These are phyloP conservation scores for Cyclocybe aegerita DNA, from an alignment of 768 basidiomycete genomes.

Conservation along the genomic window DNA sequence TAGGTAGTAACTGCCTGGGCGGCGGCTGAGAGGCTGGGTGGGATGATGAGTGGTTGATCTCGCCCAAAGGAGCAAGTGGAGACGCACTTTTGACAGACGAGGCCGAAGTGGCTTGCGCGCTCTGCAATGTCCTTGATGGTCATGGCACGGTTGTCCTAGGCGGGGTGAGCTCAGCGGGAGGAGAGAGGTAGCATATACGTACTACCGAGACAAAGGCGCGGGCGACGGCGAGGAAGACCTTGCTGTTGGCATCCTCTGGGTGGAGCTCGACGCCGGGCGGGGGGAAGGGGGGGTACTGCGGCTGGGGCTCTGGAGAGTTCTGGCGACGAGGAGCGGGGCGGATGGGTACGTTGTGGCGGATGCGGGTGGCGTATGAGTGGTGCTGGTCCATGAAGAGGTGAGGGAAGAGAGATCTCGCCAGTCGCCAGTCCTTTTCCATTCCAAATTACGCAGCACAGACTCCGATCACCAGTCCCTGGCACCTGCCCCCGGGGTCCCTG, in stretches of 20 bases:
- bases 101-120: constrained; percentile 60
- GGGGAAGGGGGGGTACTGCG: constrained; percentile 48
- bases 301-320: constrained; percentile 36
- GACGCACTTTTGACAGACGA: constrained; percentile 72
- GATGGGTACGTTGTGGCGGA: constrained; percentile 49
- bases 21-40: constrained; percentile 67
- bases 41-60: constrained; percentile 10
- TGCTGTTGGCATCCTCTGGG: constrained; percentile 69
- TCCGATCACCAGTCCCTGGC: constrained; percentile 1
- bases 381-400: constrained; percentile 22
- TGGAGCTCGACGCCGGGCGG: constrained; percentile 67
- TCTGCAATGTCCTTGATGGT: constrained; percentile 86
- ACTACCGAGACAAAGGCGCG: constrained; percentile 75
- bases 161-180: constrained; percentile 15
- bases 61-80: constrained; percentile 4
- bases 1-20: constrained; percentile 84
- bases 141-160: constrained; percentile 78
- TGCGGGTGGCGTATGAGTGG: constrained; percentile 54
- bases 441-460: constrained; percentile 11
- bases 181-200: constrained; percentile 26
- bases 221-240: constrained; percentile 72
- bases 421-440: constrained; percentile 8
- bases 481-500: constrained; percentile 21
- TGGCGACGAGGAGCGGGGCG: constrained; percentile 52
- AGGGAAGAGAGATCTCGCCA: constrained; percentile 22